These are phyloP conservation scores for Tolypocladium guangdongense DNA, from an alignment of 2,329 filamentous ascomycete species.

Conservation along the genomic window DNA sequence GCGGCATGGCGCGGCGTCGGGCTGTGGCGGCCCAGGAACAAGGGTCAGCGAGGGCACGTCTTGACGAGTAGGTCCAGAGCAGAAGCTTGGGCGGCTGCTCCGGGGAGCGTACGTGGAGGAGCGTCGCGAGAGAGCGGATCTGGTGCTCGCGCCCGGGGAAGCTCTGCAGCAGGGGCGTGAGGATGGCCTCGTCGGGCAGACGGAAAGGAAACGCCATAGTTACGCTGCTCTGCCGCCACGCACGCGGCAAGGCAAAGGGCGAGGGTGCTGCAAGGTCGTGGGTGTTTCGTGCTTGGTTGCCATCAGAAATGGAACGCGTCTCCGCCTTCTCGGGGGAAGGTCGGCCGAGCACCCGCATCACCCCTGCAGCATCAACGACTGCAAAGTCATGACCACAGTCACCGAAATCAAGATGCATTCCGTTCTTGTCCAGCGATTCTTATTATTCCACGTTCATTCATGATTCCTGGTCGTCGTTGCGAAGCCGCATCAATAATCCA, in stretches of 20 bases:
- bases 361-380: background rate
- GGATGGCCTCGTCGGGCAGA: slow-evolving; percentile 40
- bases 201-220: slow-evolving; percentile 33
- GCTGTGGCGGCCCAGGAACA: slow-evolving; percentile 26
- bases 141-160: slow-evolving; percentile 50
- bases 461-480: background rate
- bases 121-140: slow-evolving; percentile 45
- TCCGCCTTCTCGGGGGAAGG: background rate
- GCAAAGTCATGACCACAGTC: background rate
- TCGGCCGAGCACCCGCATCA: background rate
- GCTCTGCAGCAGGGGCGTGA: slow-evolving; percentile 31
- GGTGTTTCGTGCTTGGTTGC: background rate
- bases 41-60: background rate
- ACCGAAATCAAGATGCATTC: background rate
- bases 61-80: background rate
- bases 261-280: background rate
- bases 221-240: slow-evolving; percentile 7
- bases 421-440: background rate
- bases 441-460: background rate
- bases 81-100: background rate
- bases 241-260: background rate
- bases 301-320: background rate
- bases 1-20: slow-evolving; percentile 55
- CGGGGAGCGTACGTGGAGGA: slow-evolving; percentile 34
- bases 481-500: background rate